These are phyloP conservation scores for Mitragyna speciosa DNA, from an alignment of 257 asterid genomes.

Conservation along the genomic window DNA sequence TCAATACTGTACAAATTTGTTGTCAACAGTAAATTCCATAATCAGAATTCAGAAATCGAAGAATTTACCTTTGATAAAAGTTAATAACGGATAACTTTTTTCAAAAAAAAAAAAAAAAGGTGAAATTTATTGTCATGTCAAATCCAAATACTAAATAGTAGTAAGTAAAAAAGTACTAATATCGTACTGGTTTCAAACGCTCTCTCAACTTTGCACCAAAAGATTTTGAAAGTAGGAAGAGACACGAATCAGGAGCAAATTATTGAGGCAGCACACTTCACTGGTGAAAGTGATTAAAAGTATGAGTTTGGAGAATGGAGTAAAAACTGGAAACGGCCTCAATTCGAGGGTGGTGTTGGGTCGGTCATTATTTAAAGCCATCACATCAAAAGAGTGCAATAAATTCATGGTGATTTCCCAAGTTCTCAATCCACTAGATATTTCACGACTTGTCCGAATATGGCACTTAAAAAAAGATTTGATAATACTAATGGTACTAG, in stretches of 20 bases:
- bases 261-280: not conserved
- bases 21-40: too few species aligned
- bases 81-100: too few species aligned
- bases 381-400: not conserved
- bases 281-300: not conserved
- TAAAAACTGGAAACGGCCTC: not conserved
- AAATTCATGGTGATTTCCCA: not conserved
- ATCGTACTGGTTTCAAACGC: too few species aligned
- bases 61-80: too few species aligned
- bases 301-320: not conserved
- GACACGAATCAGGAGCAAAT: not conserved
- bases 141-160: too few species aligned
- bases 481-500: not conserved
- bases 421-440: not conserved
- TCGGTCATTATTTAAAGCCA: not conserved
- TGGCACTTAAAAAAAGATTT: not conserved
- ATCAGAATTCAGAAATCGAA: too few species aligned
- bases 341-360: not conserved
- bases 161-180: too few species aligned
- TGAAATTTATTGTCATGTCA: too few species aligned
- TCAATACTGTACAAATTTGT: too few species aligned
- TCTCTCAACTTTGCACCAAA: too few species aligned
- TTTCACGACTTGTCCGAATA: not conserved
- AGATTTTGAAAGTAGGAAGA: not conserved
- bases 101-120: too few species aligned